These are phyloP conservation scores for Baorangia bicolor DNA, from an alignment of 768 basidiomycete species.

Conservation along the genomic window DNA sequence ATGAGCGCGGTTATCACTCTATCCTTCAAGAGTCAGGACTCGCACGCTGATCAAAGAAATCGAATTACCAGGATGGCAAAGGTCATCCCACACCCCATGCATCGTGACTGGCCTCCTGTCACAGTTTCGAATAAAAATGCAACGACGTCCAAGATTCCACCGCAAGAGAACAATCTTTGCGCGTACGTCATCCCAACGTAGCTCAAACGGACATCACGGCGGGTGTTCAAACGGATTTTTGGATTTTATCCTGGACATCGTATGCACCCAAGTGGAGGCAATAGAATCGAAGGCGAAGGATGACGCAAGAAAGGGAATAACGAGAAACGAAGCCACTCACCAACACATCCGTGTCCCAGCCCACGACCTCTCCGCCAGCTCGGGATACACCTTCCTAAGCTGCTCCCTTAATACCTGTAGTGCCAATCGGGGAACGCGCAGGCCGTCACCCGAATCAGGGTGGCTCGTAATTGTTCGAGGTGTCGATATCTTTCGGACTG, in stretches of 20 bases:
- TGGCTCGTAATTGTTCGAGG: slow-evolving; percentile 74
- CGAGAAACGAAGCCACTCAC: slow-evolving; percentile 41
- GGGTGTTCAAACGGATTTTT: not conserved
- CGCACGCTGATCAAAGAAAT: not conserved
- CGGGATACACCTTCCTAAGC: slow-evolving; percentile 67
- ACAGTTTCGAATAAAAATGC: not conserved
- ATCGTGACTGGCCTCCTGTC: not conserved
- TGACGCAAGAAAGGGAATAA: not conserved
- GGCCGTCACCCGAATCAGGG: slow-evolving; percentile 46
- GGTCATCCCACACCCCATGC: not conserved
- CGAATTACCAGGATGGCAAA: not conserved
- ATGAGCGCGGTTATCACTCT: not conserved
- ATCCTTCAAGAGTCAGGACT: not conserved
- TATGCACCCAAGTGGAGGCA: not conserved
- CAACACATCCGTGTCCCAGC: slow-evolving; percentile 81
- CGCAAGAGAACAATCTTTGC: not conserved
- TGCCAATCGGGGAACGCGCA: slow-evolving; percentile 62
- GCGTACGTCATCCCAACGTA: not conserved
- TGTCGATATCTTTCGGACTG: slow-evolving; percentile 52
- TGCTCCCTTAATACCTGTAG: slow-evolving; percentile 50
- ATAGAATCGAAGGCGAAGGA: not conserved
- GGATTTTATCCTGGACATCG: not conserved
- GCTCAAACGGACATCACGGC: not conserved
- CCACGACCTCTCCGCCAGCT: slow-evolving; percentile 72
- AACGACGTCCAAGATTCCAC: not conserved